These are phyloP conservation scores for Wallacemonas rigidus DNA, from an alignment of 208 protist genomes.

Conservation along the genomic window DNA sequence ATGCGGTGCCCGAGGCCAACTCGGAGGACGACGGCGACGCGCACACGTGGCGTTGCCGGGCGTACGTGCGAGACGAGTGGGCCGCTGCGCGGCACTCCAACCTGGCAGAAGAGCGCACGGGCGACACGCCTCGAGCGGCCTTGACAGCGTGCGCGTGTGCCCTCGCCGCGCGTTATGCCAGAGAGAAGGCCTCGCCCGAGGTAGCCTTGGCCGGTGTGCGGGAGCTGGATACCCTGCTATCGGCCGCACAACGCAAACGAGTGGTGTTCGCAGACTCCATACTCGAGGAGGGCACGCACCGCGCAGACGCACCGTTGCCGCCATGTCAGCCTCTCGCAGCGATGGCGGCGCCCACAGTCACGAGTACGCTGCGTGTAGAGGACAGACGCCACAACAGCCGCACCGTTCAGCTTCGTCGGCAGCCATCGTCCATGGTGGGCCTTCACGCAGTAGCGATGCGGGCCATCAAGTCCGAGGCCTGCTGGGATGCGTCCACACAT, in stretches of 20 bases:
- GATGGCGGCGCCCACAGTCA: background rate
- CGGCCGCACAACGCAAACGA: conserved; percentile 23
- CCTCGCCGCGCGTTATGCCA: conserved; percentile 53
- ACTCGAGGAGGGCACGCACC: conserved; percentile 1
- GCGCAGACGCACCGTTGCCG: background rate
- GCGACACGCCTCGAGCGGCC: conserved; percentile 60
- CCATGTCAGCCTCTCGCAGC: background rate
- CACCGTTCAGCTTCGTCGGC: conserved; percentile 41
- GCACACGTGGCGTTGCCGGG: conserved; percentile 68
- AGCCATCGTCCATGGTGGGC: conserved; percentile 53
- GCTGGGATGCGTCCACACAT: conserved; percentile 29
- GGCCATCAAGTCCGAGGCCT: conserved; percentile 44
- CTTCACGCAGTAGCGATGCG: conserved; percentile 52
- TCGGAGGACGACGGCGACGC: background rate
- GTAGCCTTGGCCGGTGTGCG: conserved; percentile 66
- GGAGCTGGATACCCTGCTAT: conserved; percentile 59
- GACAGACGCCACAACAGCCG: conserved; percentile 44
- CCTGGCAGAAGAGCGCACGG: conserved; percentile 45
- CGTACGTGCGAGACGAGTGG: conserved; percentile 89
- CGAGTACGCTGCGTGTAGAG: conserved; percentile 27
- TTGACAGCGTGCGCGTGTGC: conserved; percentile 58
- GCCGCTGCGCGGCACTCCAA: conserved; percentile 41
- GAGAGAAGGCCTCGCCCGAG: conserved; percentile 52
- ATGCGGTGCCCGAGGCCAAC: no score
- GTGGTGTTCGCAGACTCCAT: conserved; percentile 21